phyloP scores from a whole-genome alignment of 495 filamentous ascomycete species.

The Xylaria longipes region DNA sequence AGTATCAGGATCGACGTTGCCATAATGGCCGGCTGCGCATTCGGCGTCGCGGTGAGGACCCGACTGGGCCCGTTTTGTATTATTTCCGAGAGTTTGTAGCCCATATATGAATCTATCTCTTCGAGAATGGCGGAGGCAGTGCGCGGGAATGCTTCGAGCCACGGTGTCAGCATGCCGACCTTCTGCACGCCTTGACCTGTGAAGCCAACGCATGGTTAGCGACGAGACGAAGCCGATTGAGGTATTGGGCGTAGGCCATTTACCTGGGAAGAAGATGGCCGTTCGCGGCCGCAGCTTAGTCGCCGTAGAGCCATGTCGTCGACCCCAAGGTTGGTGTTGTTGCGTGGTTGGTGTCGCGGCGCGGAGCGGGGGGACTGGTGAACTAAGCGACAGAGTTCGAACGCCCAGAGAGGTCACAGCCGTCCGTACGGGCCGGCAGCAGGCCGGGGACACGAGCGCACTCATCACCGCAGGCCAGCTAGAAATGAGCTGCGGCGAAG shows the following conservation, averaged over 20 bases:
- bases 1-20: constrained; percentile 90
- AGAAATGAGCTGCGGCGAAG: constrained; percentile 33
- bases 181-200: constrained; percentile 93
- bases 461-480: constrained; percentile 41
- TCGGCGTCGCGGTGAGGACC: constrained; percentile 77
- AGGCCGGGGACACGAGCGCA: constrained; percentile 31
- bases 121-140: constrained; percentile 76
- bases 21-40: constrained; percentile 96
- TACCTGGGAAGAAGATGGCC: constrained; percentile 86
- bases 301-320: constrained; percentile 32
- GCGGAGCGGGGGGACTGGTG: background rate
- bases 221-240: background rate
- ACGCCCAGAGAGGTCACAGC: constrained; percentile 13
- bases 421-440: constrained; percentile 29
- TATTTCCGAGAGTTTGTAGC: constrained; percentile 72
- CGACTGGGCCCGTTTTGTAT: constrained; percentile 81
- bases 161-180: constrained; percentile 86
- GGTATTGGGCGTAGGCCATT: constrained; percentile 28
- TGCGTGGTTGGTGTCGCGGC: constrained; percentile 10
- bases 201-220: constrained; percentile 14
- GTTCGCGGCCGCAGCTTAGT: constrained; percentile 62
- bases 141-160: constrained; percentile 81
- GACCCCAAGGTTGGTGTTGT: constrained; percentile 4
- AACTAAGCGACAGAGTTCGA: constrained; percentile 1
- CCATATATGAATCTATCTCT: constrained; percentile 79